These are phyloP conservation scores for Albizia julibrissin DNA, from an alignment of 306 rosid genomes.

Conservation along the genomic window DNA sequence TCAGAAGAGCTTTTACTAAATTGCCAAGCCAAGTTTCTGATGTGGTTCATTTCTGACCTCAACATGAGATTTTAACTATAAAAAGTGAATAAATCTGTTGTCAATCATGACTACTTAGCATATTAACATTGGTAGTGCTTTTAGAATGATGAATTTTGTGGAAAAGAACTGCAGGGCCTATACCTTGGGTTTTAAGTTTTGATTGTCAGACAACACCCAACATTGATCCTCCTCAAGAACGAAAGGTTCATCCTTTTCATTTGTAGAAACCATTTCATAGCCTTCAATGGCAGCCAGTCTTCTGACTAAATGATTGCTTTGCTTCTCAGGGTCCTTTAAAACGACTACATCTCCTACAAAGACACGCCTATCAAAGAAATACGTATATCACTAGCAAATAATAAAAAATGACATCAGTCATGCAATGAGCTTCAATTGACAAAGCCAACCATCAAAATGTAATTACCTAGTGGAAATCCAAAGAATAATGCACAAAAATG, in stretches of 20 bases:
- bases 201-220: constrained; percentile 94
- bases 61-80: background rate
- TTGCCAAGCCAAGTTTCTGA: background rate
- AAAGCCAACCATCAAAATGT: constrained; percentile 2
- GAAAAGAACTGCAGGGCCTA: constrained; percentile 21
- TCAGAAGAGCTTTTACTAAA: constrained; percentile 15
- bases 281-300: constrained; percentile 92
- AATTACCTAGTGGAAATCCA: background rate
- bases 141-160: background rate
- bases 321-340: constrained; percentile 78
- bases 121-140: background rate
- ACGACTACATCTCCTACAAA: constrained; percentile 94
- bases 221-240: constrained; percentile 78
- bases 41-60: constrained; percentile 3
- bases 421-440: constrained; percentile 16
- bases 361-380: constrained; percentile 69
- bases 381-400: constrained; percentile 33
- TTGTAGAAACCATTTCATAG: constrained; percentile 79
- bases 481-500: background rate
- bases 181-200: constrained; percentile 83
- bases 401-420: constrained; percentile 21
- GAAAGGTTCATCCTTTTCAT: constrained; percentile 86
- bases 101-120: constrained; percentile 25
- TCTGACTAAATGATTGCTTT: constrained; percentile 67
- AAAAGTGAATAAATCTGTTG: constrained; percentile 17